phyloP scores from a whole-genome alignment of 306 rosid genomes.

The Citrullus amarus region DNA sequence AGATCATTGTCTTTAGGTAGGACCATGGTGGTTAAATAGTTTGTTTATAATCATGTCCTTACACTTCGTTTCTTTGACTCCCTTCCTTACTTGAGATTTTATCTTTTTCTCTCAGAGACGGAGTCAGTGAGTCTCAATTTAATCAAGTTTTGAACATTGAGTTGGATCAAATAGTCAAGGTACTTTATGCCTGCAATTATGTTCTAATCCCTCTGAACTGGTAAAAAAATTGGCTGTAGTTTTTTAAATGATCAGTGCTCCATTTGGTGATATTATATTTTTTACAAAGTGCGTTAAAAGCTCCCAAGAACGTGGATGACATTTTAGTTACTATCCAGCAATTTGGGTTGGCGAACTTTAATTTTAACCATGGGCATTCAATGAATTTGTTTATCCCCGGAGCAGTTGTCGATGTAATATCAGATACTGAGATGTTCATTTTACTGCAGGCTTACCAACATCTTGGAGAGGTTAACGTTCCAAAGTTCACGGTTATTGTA shows the following conservation, averaged over 20 bases:
- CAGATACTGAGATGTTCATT: neutral
- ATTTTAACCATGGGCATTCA: neutral
- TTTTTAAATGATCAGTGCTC: neutral
- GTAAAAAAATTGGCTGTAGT: neutral
- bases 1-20: constrained; percentile 85
- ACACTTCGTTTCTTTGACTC: neutral
- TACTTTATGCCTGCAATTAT: constrained; percentile 16
- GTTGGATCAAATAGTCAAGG: constrained; percentile 81
- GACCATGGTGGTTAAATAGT: constrained; percentile 5
- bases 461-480: constrained; percentile 53
- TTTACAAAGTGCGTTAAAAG: neutral
- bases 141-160: constrained; percentile 75
- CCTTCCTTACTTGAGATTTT: constrained; percentile 11
- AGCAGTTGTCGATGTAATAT: neutral
- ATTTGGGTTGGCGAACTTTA: neutral
- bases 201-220: neutral
- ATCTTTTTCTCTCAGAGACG: constrained; percentile 51
- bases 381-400: constrained; percentile 10
- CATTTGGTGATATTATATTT: neutral
- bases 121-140: constrained; percentile 88
- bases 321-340: neutral
- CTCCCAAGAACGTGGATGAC: neutral
- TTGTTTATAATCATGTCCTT: neutral
- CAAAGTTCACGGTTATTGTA: constrained; percentile 73
- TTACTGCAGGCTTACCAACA: constrained; percentile 64